Evolutionary conservation across 306 rosid species (phyloP), one percentile per base, ranked within the genome.

Genomic region (Corylus avellana): DNA sequence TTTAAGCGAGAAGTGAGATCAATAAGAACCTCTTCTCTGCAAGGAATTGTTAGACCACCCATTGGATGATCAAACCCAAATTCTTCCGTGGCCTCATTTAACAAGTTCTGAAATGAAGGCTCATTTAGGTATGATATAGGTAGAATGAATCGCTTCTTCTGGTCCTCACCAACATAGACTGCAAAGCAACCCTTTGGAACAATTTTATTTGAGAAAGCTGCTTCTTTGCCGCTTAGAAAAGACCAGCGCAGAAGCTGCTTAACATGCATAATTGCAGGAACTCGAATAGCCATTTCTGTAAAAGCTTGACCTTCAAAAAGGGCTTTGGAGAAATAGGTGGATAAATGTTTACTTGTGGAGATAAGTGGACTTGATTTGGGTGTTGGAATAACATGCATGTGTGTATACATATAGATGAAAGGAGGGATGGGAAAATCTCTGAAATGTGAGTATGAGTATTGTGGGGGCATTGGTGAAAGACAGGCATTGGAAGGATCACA

Each of bases 41-140:
- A 86, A 44, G 88, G 89, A 74, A 81, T 81, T 75, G 89, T 87
- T 32, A 87, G 81, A 50, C 93, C 92, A 32, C 91, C 86, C 86
- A 81, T 77, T 16, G 89, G 88, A 87, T 87, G 91, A 44, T 86
- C 76, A 55, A 76, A 87, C 49, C 89, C 88, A 7, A 82, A 83
- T 69, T 87, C 90, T 85, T 88, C 88, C 39, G 83, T 79, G 0
- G 78, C 88, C 51, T 80, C 54, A 48, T 16, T 81, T 39, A 83
- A 50, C 44, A 85, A 70, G 4, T 86, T 79, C 63, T 81, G 85
- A 71, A 88, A 88, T 42, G 79, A 49, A 73, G 89, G 76, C 51
- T 83, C 80, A 48, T 72, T 88, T 80, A 86, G 72, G 75, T 50
- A 83, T 12, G 88, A 77, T 39, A 88, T 47, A 7, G 89, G 92